Evolutionary conservation across 2,329 filamentous ascomycete genomes (phyloP).

Genomic region (Penicillium sp.): DNA sequence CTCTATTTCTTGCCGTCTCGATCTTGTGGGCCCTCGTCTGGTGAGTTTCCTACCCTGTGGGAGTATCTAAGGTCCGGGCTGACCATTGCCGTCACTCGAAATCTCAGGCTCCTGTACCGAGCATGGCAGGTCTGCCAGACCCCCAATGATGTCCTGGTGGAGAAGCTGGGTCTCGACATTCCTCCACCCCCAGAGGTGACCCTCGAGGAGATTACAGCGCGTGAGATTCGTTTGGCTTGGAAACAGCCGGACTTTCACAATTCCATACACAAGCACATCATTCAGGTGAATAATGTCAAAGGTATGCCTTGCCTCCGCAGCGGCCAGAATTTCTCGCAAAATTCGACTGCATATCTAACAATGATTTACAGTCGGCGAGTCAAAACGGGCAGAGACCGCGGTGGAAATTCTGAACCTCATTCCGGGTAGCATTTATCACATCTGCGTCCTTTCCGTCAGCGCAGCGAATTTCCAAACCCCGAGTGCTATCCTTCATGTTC

Average conservation of each 20-base stretch:
- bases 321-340: neutral
- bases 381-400: conserved; percentile 77
- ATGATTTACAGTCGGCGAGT: conserved; percentile 71
- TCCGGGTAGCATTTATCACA: conserved; percentile 87
- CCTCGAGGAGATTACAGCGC: conserved; percentile 82
- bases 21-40: conserved; percentile 56
- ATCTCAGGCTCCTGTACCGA: conserved; percentile 74
- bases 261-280: conserved; percentile 81
- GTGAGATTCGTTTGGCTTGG: conserved; percentile 91
- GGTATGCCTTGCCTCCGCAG: conserved; percentile 54
- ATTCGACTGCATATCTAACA: neutral
- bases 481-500: conserved; percentile 80
- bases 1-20: conserved; percentile 51
- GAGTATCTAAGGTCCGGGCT: conserved; percentile 5
- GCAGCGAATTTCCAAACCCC: conserved; percentile 90
- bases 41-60: conserved; percentile 35
- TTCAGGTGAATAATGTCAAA: conserved; percentile 91
- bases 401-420: conserved; percentile 87
- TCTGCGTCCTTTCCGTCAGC: conserved; percentile 89
- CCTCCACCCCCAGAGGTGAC: conserved; percentile 87
- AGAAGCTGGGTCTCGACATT: conserved; percentile 90
- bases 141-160: conserved; percentile 86
- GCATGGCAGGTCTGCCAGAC: conserved; percentile 88
- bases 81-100: neutral
- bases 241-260: conserved; percentile 69